Percentiles rank a stretch among this genome's conserved stretches.
These are phyloP conservation scores for Avena insularis DNA, from an alignment of 176 grass and related monocot genomes.

Conservation along the genomic window DNA sequence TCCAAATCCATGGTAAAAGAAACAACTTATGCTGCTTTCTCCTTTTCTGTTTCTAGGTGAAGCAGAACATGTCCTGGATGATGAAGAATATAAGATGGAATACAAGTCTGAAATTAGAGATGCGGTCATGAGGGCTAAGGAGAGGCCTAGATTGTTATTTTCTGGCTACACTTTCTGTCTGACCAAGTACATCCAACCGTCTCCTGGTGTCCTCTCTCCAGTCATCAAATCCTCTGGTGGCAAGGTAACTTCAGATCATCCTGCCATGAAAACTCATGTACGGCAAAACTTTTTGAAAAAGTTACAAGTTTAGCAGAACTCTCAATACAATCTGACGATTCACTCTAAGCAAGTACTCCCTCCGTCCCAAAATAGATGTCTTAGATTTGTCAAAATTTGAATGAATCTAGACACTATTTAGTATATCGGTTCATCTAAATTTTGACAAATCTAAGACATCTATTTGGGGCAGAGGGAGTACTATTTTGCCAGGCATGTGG, in stretches of 20 bases:
- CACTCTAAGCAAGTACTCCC: not conserved
- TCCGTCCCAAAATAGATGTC: no score
- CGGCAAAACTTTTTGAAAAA: not conserved
- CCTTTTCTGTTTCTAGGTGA: conserved; percentile 58
- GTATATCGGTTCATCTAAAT: no score
- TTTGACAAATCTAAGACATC: no score
- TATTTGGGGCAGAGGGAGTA: no score
- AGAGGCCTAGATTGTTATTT: conserved; percentile 63
- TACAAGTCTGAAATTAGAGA: conserved; percentile 71
- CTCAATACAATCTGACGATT: not conserved
- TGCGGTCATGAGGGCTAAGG: conserved; percentile 72
- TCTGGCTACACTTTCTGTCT: conserved; percentile 74
- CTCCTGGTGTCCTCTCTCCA: conserved; percentile 52
- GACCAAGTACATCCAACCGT: conserved; percentile 70
- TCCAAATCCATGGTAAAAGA: not conserved
- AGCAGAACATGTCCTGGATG: conserved; percentile 71
- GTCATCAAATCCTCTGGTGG: conserved; percentile 74
- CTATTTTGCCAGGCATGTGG: conserved; percentile 2
- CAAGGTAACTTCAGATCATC: conserved; percentile 62
- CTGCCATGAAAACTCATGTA: conserved; percentile 20
- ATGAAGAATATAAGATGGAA: conserved; percentile 73
- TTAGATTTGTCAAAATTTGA: no score
- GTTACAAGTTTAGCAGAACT: not conserved
- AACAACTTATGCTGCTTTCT: conserved; percentile 17
- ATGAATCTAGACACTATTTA: no score